These are phyloP conservation scores for Pichia ethanolica DNA, from an alignment of 805 yeast species.

Conservation along the genomic window DNA sequence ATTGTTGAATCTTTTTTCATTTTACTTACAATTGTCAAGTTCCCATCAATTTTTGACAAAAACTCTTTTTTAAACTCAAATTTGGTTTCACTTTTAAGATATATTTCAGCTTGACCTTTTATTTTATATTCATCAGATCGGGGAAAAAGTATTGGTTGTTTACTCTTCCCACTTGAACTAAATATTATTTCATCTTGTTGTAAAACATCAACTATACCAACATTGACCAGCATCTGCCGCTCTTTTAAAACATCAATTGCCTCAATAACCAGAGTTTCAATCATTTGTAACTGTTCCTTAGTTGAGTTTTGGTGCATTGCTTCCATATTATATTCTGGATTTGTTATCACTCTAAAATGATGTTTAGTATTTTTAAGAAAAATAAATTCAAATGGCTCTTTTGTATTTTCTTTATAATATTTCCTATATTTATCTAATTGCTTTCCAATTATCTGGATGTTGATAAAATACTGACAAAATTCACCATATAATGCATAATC, in stretches of 20 bases:
- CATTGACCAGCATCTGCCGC: background rate
- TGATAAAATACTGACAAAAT: slow-evolving; percentile 45
- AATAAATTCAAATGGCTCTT: slow-evolving; percentile 18
- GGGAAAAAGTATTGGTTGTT: background rate
- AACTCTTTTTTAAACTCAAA: too few relatives aligned
- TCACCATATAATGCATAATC: slow-evolving; percentile 35
- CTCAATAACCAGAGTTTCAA: background rate
- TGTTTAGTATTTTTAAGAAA: slow-evolving; percentile 13
- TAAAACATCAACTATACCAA: background rate
- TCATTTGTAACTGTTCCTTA: background rate
- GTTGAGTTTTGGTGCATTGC: background rate
- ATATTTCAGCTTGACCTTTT: too few relatives aligned
- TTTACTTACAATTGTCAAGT: too few relatives aligned
- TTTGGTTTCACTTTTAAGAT: too few relatives aligned
- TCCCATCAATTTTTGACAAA: too few relatives aligned
- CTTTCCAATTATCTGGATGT: slow-evolving; percentile 45
- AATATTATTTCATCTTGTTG: background rate
- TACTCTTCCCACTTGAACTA: background rate
- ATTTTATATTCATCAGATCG: too few relatives aligned
- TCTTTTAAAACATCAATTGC: background rate
- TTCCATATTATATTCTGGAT: too few relatives aligned
- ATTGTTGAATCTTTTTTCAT: too few relatives aligned
- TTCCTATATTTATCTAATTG: slow-evolving; percentile 21
- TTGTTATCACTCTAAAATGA: slow-evolving; percentile 13
- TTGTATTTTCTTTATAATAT: slow-evolving; percentile 10